phyloP scores from a whole-genome alignment of 495 filamentous ascomycete genomes.

The Hypomontagnella monticulosa region DNA sequence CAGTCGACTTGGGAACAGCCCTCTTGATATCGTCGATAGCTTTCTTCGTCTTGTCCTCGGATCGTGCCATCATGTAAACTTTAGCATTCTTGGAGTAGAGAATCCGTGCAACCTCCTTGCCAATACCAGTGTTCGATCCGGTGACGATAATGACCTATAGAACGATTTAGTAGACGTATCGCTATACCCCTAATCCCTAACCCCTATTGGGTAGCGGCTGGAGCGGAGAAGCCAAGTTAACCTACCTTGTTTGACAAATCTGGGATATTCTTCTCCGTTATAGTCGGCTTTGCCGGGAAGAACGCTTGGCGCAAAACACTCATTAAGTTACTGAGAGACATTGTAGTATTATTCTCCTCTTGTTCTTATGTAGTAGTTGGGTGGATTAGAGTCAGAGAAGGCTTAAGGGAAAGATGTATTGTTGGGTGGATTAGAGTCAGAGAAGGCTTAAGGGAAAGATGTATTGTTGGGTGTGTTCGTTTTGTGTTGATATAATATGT shows the following conservation, averaged over 20 bases:
- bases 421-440: neutral
- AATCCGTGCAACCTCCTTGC: conserved; percentile 55
- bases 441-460: too few species aligned
- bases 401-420: too few species aligned
- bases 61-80: conserved; percentile 63
- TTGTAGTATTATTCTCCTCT: conserved; percentile 6
- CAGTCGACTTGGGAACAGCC: conserved; percentile 36
- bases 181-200: neutral
- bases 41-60: conserved; percentile 43
- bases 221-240: neutral
- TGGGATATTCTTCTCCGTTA: conserved; percentile 46
- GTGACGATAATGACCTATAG: conserved; percentile 57
- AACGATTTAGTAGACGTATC: neutral
- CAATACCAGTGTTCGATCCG: conserved; percentile 58
- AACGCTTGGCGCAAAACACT: conserved; percentile 21
- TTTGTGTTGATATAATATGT: too few species aligned
- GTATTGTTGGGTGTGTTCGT: too few species aligned
- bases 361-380: neutral
- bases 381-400: too few species aligned
- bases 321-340: conserved; percentile 9
- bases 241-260: conserved; percentile 42
- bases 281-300: conserved; percentile 41
- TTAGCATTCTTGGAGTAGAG: conserved; percentile 59
- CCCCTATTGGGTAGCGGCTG: neutral
- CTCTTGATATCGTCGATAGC: conserved; percentile 43